Evolutionary conservation across 169 alveolate species (phyloP), one percentile per base, ranked within the genome.

Genomic region (Cryptosporidium viatorum): DNA sequence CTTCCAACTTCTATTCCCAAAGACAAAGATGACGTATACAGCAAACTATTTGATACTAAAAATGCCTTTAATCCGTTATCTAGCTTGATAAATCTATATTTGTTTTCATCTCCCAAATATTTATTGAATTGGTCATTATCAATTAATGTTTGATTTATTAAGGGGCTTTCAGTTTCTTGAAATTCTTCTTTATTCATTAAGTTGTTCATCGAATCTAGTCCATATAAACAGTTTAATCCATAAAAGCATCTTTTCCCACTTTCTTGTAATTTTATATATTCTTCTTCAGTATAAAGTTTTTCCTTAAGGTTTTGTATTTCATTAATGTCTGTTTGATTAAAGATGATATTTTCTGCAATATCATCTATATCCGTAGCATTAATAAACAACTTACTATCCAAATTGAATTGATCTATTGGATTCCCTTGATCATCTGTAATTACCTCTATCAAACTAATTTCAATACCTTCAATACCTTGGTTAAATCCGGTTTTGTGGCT

Each of bases 171-270:
- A 7, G 1, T 12, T 43, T 70, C 26, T 7, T n/a, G 16, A 26
- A n/a, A 16, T 4, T 8, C 29, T n/a, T 31, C 50, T 29, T n/a
- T 31, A 26, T 65, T 14, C 7, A 31, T 35, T 2, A 65, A 33
- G 9, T 16, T 18, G 8, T 35, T 23, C 71, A 65, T 65, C 2
- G 71, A 65, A 43, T 23, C 43, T 14, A 71, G 39, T 5, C 65
- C 65, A 23, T 71, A 71, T 59, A 71, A 39, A 31, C 85, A 71
- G 52, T 71, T 51, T 16, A 71, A 29, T n/a, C 85, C 85, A 50
- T 50, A 71, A 26, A 50, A 71, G 48, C 85, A 71, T 35, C 6
- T 71, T 35, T 39, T 39, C 48, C 85, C 85, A 71, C 85, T 71
- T 23, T 71, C 67, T 35, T 50, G 10, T 16, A 71, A 35, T 59